Conservation (phyloP, 805 yeast species). For the Wickerhamomyces rabaulensis region DNA sequence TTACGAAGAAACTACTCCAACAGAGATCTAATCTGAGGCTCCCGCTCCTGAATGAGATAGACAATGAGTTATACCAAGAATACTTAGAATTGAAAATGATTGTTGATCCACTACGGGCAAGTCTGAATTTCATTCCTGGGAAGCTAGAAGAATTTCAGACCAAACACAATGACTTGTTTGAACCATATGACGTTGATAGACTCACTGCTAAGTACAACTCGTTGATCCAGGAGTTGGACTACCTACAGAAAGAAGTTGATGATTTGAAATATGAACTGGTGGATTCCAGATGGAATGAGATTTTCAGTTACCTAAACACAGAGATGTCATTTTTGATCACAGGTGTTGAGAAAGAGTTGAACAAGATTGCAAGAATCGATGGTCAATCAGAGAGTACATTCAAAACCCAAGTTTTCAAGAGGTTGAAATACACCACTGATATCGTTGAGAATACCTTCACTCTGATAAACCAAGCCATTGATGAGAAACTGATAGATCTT, state of each 20-base stretch:
- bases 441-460: slow-evolving; percentile 36
- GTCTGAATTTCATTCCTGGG: slow-evolving; percentile 46
- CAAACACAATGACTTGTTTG: slow-evolving; percentile 14
- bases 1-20: slow-evolving; percentile 27
- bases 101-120: slow-evolving; percentile 46
- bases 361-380: slow-evolving; percentile 21
- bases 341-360: slow-evolving; percentile 23
- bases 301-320: slow-evolving; percentile 42
- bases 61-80: slow-evolving; percentile 34
- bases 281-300: slow-evolving; percentile 50
- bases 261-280: slow-evolving; percentile 41
- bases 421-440: slow-evolving; percentile 30
- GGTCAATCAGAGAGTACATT: slow-evolving; percentile 13
- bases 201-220: slow-evolving; percentile 35
- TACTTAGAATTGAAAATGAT: slow-evolving; percentile 37
- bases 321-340: slow-evolving; percentile 30
- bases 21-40: slow-evolving; percentile 28
- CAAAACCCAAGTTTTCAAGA: slow-evolving; percentile 25
- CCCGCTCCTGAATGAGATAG: slow-evolving; percentile 36
- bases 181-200: slow-evolving; percentile 19
- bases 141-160: slow-evolving; percentile 39
- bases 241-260: slow-evolving; percentile 35
- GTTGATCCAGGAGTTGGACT: slow-evolving; percentile 35
- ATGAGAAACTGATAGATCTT: slow-evolving; percentile 36
- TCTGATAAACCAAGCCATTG: slow-evolving; percentile 33